A percentile compares a stretch with the other conserved stretches of the same genome.
Evolutionary conservation across 108 stramenopile genomes (phyloP).

Genomic region (Heterococcus sp.): DNA sequence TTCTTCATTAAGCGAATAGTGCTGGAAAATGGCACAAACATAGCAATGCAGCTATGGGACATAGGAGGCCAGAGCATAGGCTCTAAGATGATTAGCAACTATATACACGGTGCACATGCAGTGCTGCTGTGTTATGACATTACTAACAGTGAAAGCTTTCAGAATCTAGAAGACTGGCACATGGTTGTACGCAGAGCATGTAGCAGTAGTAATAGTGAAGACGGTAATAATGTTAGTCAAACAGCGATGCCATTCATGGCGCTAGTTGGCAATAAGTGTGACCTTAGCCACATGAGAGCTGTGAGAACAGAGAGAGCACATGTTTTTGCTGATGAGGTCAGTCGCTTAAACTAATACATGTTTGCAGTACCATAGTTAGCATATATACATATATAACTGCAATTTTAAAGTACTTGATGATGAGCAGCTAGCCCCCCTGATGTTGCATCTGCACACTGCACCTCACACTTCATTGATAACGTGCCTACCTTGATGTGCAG

Average conservation of each 20-base stretch:
- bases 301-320: slow-evolving; percentile 25
- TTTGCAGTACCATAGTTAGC: too few relatives aligned
- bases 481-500: too few relatives aligned
- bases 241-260: slow-evolving; percentile 53
- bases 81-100: slow-evolving; percentile 61
- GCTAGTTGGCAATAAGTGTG: slow-evolving; percentile 62
- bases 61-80: slow-evolving; percentile 67
- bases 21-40: slow-evolving; percentile 54
- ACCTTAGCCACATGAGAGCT: slow-evolving; percentile 53
- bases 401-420: too few relatives aligned
- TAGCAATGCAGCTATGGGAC: slow-evolving; percentile 66
- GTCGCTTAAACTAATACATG: too few relatives aligned
- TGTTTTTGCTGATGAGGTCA: slow-evolving; percentile 49
- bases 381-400: too few relatives aligned
- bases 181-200: too few relatives aligned
- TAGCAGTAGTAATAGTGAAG: too few relatives aligned
- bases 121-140: slow-evolving; percentile 64
- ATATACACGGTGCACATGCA: slow-evolving; percentile 61
- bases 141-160: slow-evolving; percentile 61
- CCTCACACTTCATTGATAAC: too few relatives aligned
- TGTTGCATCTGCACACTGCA: too few relatives aligned
- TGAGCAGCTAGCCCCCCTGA: too few relatives aligned
- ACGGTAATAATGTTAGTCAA: slow-evolving; percentile 12
- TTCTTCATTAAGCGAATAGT: slow-evolving; percentile 63
- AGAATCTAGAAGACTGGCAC: slow-evolving; percentile 64